A percentile compares a stretch with the other conserved stretches of the same genome.
Evolutionary conservation across 2,329 filamentous ascomycete species (phyloP).

Genomic region (Bipolaris oryzae): DNA sequence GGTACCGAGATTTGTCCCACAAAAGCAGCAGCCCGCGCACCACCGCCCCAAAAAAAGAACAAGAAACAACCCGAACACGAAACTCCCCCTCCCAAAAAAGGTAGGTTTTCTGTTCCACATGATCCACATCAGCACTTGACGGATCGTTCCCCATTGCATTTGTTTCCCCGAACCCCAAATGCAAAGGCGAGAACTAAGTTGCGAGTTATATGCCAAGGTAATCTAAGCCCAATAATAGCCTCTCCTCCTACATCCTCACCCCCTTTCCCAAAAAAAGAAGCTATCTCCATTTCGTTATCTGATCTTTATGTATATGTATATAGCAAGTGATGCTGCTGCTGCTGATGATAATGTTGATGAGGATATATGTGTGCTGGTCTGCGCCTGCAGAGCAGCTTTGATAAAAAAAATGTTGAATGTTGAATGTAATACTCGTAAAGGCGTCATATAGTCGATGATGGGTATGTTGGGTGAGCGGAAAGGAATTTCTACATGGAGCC

Average conservation of each 20-base stretch:
- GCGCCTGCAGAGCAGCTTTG: too few relatives aligned
- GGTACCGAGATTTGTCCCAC: not conserved
- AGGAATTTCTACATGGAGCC: constrained; percentile 64
- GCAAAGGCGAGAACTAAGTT: constrained; percentile 16
- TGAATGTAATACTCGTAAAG: too few relatives aligned
- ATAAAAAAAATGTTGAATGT: constrained; percentile 10
- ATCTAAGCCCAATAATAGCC: constrained; percentile 11
- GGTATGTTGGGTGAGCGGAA: not conserved
- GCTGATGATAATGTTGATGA: not conserved
- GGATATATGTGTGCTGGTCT: too few relatives aligned
- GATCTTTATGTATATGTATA: not conserved
- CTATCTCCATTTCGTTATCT: not conserved
- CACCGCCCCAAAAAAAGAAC: not conserved
- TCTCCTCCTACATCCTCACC: too few relatives aligned
- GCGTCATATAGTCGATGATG: not conserved
- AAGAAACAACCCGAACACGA: not conserved
- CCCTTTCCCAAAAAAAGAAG: too few relatives aligned
- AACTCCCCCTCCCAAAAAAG: not conserved
- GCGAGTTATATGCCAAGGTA: constrained; percentile 27
- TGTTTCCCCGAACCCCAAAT: constrained; percentile 17
- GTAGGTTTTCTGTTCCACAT: constrained; percentile 11
- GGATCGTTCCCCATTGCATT: constrained; percentile 43
- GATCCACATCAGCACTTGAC: constrained; percentile 51
- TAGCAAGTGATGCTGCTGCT: not conserved
- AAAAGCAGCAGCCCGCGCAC: not conserved